phyloP scores from a whole-genome alignment of 768 basidiomycete species.

The Leccinellum luteum region DNA sequence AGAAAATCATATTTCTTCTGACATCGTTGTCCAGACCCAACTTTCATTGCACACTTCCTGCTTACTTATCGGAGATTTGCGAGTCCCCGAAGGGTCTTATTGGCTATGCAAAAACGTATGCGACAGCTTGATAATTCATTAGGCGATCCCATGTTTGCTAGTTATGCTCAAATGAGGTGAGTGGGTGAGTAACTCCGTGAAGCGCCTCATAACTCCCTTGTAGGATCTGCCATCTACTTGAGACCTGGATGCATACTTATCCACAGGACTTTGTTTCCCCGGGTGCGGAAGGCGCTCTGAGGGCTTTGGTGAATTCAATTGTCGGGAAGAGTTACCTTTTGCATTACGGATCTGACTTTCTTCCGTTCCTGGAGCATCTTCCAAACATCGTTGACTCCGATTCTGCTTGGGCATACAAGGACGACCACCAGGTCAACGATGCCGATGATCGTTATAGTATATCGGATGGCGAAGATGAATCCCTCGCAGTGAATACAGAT shows the following conservation, averaged over 20 bases:
- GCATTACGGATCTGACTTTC: conserved; percentile 81
- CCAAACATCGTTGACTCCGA: conserved; percentile 66
- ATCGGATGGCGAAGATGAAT: conserved; percentile 53
- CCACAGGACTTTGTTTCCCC: conserved; percentile 78
- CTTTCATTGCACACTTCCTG: conserved; percentile 76
- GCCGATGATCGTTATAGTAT: conserved; percentile 59
- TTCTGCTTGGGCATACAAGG: conserved; percentile 70
- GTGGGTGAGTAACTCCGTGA: background rate
- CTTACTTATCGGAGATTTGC: conserved; percentile 83
- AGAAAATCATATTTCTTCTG: conserved; percentile 10
- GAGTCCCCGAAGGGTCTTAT: conserved; percentile 71
- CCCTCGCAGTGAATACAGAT: conserved; percentile 29
- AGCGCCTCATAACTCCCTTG: conserved; percentile 1
- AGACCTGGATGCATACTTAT: conserved; percentile 75
- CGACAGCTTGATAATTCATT: conserved; percentile 68
- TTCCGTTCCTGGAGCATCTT: conserved; percentile 74
- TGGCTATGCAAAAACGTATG: conserved; percentile 87
- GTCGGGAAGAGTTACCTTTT: conserved; percentile 76
- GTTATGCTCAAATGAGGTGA: conserved; percentile 86
- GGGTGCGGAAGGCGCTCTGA: conserved; percentile 68
- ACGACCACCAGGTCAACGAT: conserved; percentile 54
- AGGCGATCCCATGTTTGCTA: conserved; percentile 82
- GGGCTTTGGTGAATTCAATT: conserved; percentile 75
- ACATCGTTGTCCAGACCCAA: conserved; percentile 51
- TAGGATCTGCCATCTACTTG: conserved; percentile 78